Evolutionary conservation across 2,329 filamentous ascomycete genomes (phyloP).

Genomic region (Ustulina deusta): DNA sequence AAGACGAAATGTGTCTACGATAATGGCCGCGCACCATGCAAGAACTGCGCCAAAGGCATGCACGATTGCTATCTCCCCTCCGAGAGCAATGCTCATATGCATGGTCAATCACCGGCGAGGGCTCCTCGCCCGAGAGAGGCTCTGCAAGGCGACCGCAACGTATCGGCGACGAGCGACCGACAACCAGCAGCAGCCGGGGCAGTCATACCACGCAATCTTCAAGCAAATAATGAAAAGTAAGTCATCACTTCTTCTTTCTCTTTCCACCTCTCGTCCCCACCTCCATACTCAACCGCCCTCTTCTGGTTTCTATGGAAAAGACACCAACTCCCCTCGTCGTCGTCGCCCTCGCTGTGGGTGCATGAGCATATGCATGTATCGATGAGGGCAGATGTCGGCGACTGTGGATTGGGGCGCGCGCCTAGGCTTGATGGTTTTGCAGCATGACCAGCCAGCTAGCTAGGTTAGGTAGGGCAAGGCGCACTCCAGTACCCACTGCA

Average conservation of each 20-base stretch:
- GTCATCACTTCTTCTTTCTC: conserved; percentile 49
- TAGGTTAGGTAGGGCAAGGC: conserved; percentile 39
- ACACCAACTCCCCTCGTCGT: background rate
- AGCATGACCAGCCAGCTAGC: conserved; percentile 17
- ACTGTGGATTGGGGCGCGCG: conserved; percentile 31
- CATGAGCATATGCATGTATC: conserved; percentile 6
- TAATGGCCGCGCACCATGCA: conserved; percentile 71
- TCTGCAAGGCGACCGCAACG: conserved; percentile 64
- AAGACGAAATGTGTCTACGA: conserved; percentile 75
- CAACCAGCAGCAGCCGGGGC: conserved; percentile 60
- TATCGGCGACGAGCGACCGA: conserved; percentile 58
- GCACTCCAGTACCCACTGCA: conserved; percentile 35
- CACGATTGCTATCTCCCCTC: conserved; percentile 73
- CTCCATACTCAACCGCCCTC: background rate
- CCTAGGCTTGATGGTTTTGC: conserved; percentile 27
- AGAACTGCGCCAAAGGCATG: conserved; percentile 73
- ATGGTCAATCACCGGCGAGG: conserved; percentile 68
- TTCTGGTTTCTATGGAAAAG: background rate
- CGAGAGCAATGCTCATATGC: conserved; percentile 69
- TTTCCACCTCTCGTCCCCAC: background rate
- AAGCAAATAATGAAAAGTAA: conserved; percentile 66
- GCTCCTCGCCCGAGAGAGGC: conserved; percentile 66
- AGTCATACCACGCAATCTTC: conserved; percentile 59
- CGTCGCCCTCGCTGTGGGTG: conserved; percentile 11
- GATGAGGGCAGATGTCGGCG: conserved; percentile 23